Percentiles rank a stretch among this genome's conserved stretches.
Evolutionary conservation across 805 yeast genomes (phyloP).

Genomic region (Starmerella etchellsii): DNA sequence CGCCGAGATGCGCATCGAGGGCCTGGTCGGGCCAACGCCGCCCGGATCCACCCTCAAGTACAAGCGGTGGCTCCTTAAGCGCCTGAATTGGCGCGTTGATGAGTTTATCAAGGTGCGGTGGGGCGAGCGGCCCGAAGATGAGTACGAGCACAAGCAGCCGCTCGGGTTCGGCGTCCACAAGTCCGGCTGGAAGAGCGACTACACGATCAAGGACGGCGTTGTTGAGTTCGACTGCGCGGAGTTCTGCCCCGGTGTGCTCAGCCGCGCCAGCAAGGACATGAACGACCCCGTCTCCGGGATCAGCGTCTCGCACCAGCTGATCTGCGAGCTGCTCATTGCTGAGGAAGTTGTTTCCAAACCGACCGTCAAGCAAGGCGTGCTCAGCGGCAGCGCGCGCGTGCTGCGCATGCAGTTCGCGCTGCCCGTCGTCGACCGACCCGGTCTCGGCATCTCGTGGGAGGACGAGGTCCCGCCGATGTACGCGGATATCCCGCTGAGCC

Average conservation of each 20-base stretch:
- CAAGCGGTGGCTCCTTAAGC: constrained; percentile 85
- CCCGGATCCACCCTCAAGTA: constrained; percentile 5
- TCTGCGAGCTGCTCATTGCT: constrained; percentile 85
- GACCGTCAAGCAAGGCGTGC: constrained; percentile 26
- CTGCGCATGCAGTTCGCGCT: constrained; percentile 86
- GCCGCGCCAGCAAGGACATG: constrained; percentile 32
- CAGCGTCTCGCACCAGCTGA: constrained; percentile 57
- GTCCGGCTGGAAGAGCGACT: constrained; percentile 93
- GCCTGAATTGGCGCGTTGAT: constrained; percentile 77
- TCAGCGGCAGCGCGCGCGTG: constrained; percentile 89
- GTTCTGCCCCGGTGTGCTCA: constrained; percentile 22
- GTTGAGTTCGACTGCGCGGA: constrained; percentile 43
- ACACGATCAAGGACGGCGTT: constrained; percentile 51
- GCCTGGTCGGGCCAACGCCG: constrained; percentile 29
- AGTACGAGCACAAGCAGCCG: constrained; percentile 54
- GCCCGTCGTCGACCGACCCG: constrained; percentile 77
- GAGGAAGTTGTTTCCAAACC: constrained; percentile 44
- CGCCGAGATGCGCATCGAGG: constrained; percentile 65
- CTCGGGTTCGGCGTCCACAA: constrained; percentile 70
- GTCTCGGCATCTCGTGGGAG: constrained; percentile 95
- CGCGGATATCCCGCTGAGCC: constrained; percentile 72
- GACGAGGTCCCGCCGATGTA: constrained; percentile 98
- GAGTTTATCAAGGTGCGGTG: constrained; percentile 38
- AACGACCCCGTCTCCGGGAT: constrained; percentile 73
- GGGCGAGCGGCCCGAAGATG: constrained; percentile 12